Conservation (phyloP, 805 yeast species). For the Wickerhamomyces strasburgensis region DNA sequence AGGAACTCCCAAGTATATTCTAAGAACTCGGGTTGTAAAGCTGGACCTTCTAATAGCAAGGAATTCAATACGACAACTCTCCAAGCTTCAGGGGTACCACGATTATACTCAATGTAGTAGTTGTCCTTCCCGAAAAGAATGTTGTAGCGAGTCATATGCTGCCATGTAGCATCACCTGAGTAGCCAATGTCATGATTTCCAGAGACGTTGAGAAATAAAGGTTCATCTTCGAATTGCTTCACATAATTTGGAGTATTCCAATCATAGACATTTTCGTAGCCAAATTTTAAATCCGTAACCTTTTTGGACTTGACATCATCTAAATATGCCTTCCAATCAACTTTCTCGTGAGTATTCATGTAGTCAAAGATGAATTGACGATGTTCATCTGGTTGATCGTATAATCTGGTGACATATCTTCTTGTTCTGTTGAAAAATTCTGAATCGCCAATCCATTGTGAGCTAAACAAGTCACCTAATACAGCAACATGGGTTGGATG, state of each 20-base stretch:
- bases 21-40: conserved; percentile 65
- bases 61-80: conserved; percentile 85
- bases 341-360: conserved; percentile 43
- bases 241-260: conserved; percentile 46
- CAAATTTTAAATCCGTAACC: conserved; percentile 38
- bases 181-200: conserved; percentile 98
- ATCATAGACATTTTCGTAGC: conserved; percentile 57
- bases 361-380: conserved; percentile 44
- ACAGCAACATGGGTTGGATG: conserved; percentile 80
- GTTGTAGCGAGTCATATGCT: conserved; percentile 77
- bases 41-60: conserved; percentile 85
- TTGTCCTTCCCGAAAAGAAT: conserved; percentile 79
- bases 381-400: conserved; percentile 51
- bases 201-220: conserved; percentile 73
- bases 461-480: conserved; percentile 87
- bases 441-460: conserved; percentile 90
- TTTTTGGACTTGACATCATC: conserved; percentile 27
- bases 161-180: conserved; percentile 90
- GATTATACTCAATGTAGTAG: conserved; percentile 68
- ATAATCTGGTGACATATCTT: conserved; percentile 67
- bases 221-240: conserved; percentile 39
- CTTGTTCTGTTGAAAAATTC: conserved; percentile 80
- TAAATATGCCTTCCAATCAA: conserved; percentile 49
- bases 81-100: conserved; percentile 66
- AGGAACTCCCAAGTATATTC: conserved; percentile 71